These are phyloP conservation scores for Eutypella sp. DNA, from an alignment of 2,329 filamentous ascomycete genomes.

Conservation along the genomic window DNA sequence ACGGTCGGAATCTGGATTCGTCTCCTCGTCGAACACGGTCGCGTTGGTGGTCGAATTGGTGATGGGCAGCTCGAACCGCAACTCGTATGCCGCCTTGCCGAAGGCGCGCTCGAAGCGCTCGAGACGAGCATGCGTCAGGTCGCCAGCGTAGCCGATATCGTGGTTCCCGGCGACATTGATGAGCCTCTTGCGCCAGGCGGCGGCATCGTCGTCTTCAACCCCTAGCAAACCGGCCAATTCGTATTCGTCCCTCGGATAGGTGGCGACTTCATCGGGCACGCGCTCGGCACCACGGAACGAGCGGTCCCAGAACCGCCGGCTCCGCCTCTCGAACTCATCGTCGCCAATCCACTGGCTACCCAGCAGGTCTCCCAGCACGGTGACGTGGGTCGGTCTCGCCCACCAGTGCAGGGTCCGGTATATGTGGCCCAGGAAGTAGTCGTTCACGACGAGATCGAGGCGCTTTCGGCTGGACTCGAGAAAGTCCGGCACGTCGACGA, in stretches of 20 bases:
- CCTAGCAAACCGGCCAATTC: slow-evolving; percentile 46
- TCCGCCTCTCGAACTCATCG: slow-evolving; percentile 72
- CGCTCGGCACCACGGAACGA: slow-evolving; percentile 67
- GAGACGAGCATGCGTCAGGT: slow-evolving; percentile 72
- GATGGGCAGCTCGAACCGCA: slow-evolving; percentile 62
- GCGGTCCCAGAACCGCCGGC: slow-evolving; percentile 71
- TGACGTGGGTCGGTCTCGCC: slow-evolving; percentile 77
- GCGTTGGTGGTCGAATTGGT: slow-evolving; percentile 32
- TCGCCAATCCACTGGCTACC: slow-evolving; percentile 94
- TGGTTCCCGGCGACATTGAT: slow-evolving; percentile 95
- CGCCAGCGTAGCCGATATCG: slow-evolving; percentile 92
- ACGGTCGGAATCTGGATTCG: slow-evolving; percentile 41
- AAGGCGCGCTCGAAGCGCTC: slow-evolving; percentile 79
- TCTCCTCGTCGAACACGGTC: slow-evolving; percentile 36
- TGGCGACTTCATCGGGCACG: slow-evolving; percentile 53
- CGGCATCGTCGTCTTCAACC: slow-evolving; percentile 39
- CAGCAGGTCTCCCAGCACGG: slow-evolving; percentile 83
- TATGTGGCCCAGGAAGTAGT: slow-evolving; percentile 90
- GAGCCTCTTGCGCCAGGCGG: slow-evolving; percentile 66
- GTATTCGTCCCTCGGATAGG: slow-evolving; percentile 44
- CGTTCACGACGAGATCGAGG: slow-evolving; percentile 87
- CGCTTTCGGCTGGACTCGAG: slow-evolving; percentile 68
- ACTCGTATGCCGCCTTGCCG: slow-evolving; percentile 86
- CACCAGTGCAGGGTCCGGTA: slow-evolving; percentile 82
- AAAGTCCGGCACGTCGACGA: slow-evolving; percentile 64